A percentile compares a stretch with the other conserved stretches of the same genome.
These are phyloP conservation scores for Teratosphaeria destructans DNA, from an alignment of 2,329 filamentous ascomycete genomes.

Conservation along the genomic window DNA sequence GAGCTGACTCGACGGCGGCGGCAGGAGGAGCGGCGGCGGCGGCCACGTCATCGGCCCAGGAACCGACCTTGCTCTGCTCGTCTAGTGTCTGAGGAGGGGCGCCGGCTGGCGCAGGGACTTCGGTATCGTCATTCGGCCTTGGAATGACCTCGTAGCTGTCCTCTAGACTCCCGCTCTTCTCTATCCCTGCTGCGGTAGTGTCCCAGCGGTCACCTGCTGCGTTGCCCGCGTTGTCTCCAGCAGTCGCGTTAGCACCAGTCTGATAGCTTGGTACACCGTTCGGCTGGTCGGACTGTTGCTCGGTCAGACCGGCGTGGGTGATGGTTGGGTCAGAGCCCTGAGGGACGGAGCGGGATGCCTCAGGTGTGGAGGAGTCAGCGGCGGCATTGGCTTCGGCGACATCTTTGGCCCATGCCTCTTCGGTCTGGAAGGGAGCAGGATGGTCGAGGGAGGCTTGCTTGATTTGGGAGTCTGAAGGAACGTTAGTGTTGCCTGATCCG, in stretches of 20 bases:
- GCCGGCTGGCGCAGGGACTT: slow-evolving; percentile 44
- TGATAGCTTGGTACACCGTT: slow-evolving; percentile 19
- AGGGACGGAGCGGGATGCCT: slow-evolving; percentile 6
- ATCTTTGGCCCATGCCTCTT: slow-evolving; percentile 41
- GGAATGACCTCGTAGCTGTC: slow-evolving; percentile 70
- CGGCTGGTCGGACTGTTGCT: slow-evolving; percentile 43
- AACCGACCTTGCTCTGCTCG: slow-evolving; percentile 44
- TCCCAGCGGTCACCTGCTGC: slow-evolving; percentile 59
- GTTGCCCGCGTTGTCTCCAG: slow-evolving; percentile 34
- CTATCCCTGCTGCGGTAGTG: slow-evolving; percentile 36
- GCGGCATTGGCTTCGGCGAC: slow-evolving; percentile 34
- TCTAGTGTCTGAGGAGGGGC: slow-evolving; percentile 40
- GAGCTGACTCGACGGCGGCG: slow-evolving; percentile 8
- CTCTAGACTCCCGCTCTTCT: slow-evolving; percentile 40
- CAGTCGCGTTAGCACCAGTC: slow-evolving; percentile 16
- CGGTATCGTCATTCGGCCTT: slow-evolving; percentile 63
- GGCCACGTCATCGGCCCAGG: slow-evolving; percentile 64
- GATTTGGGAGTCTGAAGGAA: slow-evolving; percentile 23
- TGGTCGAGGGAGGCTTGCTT: slow-evolving; percentile 34
- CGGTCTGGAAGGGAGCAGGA: slow-evolving; percentile 43
- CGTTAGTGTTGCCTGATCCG: neutral
- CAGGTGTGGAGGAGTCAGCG: slow-evolving; percentile 5
- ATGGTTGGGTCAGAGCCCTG: slow-evolving; percentile 54
- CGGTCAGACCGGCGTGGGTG: slow-evolving; percentile 55
- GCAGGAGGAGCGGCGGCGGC: slow-evolving; percentile 7